Evolutionary conservation across 768 basidiomycete genomes (phyloP).

Genomic region (Omphalotus guepiniiformis): DNA sequence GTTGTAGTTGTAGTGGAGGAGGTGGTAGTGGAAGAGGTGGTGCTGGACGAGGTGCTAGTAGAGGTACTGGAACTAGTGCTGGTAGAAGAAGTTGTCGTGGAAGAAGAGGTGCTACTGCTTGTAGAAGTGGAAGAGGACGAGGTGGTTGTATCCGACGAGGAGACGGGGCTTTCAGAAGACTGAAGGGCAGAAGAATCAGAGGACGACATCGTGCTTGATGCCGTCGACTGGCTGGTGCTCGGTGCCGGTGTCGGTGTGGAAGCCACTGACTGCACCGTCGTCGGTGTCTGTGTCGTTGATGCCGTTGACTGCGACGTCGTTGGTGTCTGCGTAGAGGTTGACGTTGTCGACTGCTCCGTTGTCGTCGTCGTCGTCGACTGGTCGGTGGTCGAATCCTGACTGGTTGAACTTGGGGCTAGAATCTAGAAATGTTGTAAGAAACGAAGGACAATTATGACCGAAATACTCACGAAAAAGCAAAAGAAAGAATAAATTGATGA

Average conservation of each 20-base stretch:
- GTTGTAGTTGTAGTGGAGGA: slow-evolving; percentile 17
- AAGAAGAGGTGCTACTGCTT: slow-evolving; percentile 8
- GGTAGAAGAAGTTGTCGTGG: slow-evolving; percentile 11
- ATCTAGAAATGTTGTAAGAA: too few species aligned
- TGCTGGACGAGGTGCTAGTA: slow-evolving; percentile 15
- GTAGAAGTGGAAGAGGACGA: slow-evolving; percentile 17
- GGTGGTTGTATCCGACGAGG: slow-evolving; percentile 14
- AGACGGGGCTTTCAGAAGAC: slow-evolving; percentile 11
- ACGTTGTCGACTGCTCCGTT: slow-evolving; percentile 5
- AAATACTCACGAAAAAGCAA: too few species aligned
- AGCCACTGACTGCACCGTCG: slow-evolving; percentile 15
- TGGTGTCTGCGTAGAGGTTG: slow-evolving; percentile 9
- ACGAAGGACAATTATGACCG: too few species aligned
- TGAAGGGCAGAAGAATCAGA: slow-evolving; percentile 11
- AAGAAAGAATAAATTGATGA: too few species aligned
- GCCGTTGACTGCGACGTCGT: slow-evolving; percentile 14
- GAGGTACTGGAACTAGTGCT: slow-evolving; percentile 13
- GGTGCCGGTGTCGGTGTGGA: not conserved
- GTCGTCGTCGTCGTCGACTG: too few species aligned
- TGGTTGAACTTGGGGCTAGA: too few species aligned
- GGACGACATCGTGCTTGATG: slow-evolving; percentile 9
- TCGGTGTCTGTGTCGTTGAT: slow-evolving; percentile 11
- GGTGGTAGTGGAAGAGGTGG: slow-evolving; percentile 19
- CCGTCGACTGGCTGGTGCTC: not conserved
- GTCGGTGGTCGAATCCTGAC: too few species aligned